Conservation (phyloP, 129 eudicot genomes). For the Logfia minima region DNA sequence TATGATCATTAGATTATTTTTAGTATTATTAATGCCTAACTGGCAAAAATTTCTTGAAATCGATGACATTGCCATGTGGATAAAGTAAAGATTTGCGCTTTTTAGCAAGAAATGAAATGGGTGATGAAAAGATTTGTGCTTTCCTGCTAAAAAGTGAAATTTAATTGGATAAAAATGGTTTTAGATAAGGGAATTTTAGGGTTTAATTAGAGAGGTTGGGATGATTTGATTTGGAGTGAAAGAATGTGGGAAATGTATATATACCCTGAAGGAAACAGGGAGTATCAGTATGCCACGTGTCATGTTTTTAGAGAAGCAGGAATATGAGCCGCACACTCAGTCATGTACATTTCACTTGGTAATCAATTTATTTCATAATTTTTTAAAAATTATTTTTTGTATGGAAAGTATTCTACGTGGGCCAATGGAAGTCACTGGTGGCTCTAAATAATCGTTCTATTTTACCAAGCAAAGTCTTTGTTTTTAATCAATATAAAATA, state of each 20-base stretch:
- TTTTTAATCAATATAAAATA: not conserved
- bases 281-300: constrained; percentile 18
- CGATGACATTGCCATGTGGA: constrained; percentile 25
- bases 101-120: not conserved
- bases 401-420: not conserved
- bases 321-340: constrained; percentile 20
- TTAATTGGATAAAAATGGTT: constrained; percentile 1
- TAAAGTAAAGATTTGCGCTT: not conserved
- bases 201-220: not conserved
- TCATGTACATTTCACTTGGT: constrained; percentile 22
- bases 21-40: not conserved
- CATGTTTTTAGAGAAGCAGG: constrained; percentile 7
- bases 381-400: not conserved
- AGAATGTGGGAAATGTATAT: not conserved
- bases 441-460: constrained; percentile 1
- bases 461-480: not conserved
- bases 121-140: not conserved
- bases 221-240: not conserved
- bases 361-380: not conserved
- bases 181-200: constrained; percentile 11
- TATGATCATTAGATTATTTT: constrained; percentile 14
- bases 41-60: constrained; percentile 9
- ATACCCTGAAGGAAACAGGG: not conserved
- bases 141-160: not conserved
- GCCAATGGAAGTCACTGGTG: not conserved